Evolutionary conservation across 257 asterid genomes (phyloP).

Genomic region (Coffea canephora): DNA sequence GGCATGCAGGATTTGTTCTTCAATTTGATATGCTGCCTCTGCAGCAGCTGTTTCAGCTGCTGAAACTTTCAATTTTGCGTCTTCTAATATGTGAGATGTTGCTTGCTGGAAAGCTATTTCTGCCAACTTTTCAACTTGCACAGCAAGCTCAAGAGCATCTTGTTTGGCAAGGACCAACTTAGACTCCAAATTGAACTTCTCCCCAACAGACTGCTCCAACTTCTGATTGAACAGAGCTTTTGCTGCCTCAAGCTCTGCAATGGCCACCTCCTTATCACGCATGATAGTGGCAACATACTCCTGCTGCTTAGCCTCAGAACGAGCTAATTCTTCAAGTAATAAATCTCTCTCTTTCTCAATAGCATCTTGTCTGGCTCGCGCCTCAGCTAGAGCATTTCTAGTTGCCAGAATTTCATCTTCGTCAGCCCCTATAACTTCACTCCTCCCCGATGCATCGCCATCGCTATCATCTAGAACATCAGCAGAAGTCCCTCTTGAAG

Average conservation of each 20-base stretch:
- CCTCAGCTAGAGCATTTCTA: slow-evolving; percentile 28
- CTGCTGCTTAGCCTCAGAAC: slow-evolving; percentile 32
- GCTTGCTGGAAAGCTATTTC: slow-evolving; percentile 45
- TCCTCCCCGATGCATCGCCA: slow-evolving; percentile 17
- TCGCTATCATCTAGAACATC: slow-evolving; percentile 30
- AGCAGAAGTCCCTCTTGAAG: slow-evolving; percentile 20
- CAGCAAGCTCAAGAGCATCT: slow-evolving; percentile 48
- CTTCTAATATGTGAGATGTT: slow-evolving; percentile 42
- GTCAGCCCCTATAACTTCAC: slow-evolving; percentile 21
- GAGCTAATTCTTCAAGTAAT: slow-evolving; percentile 35
- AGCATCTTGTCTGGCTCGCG: slow-evolving; percentile 26
- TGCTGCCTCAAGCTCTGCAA: slow-evolving; percentile 40
- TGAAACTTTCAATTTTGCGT: slow-evolving; percentile 37
- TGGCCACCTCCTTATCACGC: slow-evolving; percentile 35
- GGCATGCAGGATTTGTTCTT: slow-evolving; percentile 34
- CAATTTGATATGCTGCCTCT: slow-evolving; percentile 38
- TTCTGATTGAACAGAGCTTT: slow-evolving; percentile 33
- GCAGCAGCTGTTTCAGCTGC: slow-evolving; percentile 44
- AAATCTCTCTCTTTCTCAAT: slow-evolving; percentile 32
- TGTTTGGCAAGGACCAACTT: slow-evolving; percentile 42
- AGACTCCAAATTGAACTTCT: slow-evolving; percentile 37
- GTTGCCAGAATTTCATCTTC: slow-evolving; percentile 28
- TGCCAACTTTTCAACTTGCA: slow-evolving; percentile 44
- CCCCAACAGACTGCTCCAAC: slow-evolving; percentile 34
- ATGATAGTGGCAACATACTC: slow-evolving; percentile 30